A percentile compares a stretch with the other conserved stretches of the same genome.
Evolutionary conservation across 2,329 filamentous ascomycete genomes (phyloP).

Genomic region (Tolypocladium sp.): DNA sequence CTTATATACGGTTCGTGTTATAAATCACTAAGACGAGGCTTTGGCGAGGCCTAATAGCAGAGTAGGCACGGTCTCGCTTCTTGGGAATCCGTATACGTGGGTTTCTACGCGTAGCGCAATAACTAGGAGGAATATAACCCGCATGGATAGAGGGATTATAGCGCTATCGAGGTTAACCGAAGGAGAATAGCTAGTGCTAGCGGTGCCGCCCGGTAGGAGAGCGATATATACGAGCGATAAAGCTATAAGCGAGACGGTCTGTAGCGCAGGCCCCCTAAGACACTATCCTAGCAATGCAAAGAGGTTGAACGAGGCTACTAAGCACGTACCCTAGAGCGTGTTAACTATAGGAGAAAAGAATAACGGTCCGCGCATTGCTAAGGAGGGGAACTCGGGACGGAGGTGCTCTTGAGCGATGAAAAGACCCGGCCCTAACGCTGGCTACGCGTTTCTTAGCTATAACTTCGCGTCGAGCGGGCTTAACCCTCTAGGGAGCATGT

Average conservation of each 20-base stretch:
- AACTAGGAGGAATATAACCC: background rate
- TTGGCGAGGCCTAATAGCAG: background rate
- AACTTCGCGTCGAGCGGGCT: background rate
- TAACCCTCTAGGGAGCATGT: too few relatives aligned
- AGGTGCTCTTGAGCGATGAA: background rate
- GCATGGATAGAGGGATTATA: background rate
- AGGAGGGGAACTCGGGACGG: background rate
- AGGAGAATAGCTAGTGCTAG: background rate
- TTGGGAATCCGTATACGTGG: background rate
- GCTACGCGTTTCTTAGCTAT: background rate
- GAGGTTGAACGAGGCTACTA: background rate
- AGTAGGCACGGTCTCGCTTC: background rate
- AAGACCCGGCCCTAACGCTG: background rate
- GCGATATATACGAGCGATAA: background rate
- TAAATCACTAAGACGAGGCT: background rate
- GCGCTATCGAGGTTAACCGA: background rate
- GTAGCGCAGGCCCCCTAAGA: background rate
- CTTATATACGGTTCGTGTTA: background rate
- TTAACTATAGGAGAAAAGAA: background rate
- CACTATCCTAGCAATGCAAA: background rate
- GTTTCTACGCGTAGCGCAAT: background rate
- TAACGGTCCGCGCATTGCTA: background rate
- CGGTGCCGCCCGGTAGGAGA: background rate
- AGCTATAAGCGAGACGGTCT: background rate
- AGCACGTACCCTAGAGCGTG: background rate